phyloP scores from a whole-genome alignment of 2,329 filamentous ascomycete species.

The Annulohypoxylon truncatum region DNA sequence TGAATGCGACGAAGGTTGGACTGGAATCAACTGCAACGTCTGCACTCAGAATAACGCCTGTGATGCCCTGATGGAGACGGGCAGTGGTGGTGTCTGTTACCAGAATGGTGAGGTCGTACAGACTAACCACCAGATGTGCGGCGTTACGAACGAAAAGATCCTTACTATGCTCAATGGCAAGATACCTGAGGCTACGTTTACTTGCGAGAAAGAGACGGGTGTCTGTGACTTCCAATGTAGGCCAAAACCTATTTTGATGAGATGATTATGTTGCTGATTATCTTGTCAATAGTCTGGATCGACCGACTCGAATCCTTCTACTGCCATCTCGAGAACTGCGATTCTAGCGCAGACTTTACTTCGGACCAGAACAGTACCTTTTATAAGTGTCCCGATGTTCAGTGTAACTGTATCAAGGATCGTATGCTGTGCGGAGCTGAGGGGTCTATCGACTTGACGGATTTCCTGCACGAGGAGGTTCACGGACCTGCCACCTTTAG shows the following conservation, averaged over 20 bases:
- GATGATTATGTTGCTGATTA: conserved; percentile 17
- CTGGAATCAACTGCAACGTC: conserved; percentile 97
- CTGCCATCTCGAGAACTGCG: conserved; percentile 86
- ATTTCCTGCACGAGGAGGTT: conserved; percentile 86
- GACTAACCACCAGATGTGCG: conserved; percentile 97
- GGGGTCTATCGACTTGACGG: conserved; percentile 90
- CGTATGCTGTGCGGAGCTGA: conserved; percentile 94
- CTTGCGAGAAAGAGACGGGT: conserved; percentile 78
- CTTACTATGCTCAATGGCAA: conserved; percentile 84
- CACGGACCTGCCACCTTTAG: conserved; percentile 88
- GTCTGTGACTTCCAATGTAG: conserved; percentile 95
- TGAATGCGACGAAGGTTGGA: conserved; percentile 92
- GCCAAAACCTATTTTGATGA: conserved; percentile 45
- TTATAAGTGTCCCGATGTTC: conserved; percentile 86
- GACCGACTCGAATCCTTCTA: conserved; percentile 96
- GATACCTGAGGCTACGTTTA: conserved; percentile 94
- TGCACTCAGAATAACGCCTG: conserved; percentile 87
- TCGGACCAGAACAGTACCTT: conserved; percentile 81
- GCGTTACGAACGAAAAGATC: conserved; percentile 96
- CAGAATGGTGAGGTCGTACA: conserved; percentile 90
- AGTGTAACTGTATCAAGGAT: conserved; percentile 88
- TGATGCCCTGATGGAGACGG: conserved; percentile 85
- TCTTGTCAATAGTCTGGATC: conserved; percentile 80
- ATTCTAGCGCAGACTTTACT: conserved; percentile 75
- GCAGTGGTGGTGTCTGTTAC: conserved; percentile 89